A percentile compares a stretch with the other conserved stretches of the same genome.
These are phyloP conservation scores for Phaeophleospora eucalypticola DNA, from an alignment of 2,329 filamentous ascomycete genomes.

Conservation along the genomic window DNA sequence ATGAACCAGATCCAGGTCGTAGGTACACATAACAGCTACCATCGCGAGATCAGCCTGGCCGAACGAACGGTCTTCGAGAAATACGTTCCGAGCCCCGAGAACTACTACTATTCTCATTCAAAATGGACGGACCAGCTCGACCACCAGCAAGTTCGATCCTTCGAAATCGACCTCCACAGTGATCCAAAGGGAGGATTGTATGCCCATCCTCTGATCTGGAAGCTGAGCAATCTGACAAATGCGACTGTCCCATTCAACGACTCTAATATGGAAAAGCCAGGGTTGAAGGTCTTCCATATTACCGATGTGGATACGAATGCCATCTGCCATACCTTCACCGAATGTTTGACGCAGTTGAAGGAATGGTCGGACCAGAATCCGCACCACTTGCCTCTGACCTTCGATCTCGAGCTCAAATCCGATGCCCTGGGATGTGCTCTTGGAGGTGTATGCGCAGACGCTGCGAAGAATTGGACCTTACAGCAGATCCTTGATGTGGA, in stretches of 20 bases:
- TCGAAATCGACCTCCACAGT: constrained; percentile 49
- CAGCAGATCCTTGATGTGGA: constrained; percentile 43
- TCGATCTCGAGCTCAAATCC: constrained; percentile 50
- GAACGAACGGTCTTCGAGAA: constrained; percentile 41
- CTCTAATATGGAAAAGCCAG: constrained; percentile 39
- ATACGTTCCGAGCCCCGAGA: constrained; percentile 36
- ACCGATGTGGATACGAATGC: constrained; percentile 47
- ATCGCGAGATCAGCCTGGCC: constrained; percentile 42
- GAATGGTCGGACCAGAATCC: constrained; percentile 44
- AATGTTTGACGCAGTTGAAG: constrained; percentile 43
- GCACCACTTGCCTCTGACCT: constrained; percentile 44
- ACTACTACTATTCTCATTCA: constrained; percentile 49
- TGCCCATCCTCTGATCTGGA: constrained; percentile 43
- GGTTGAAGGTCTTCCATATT: constrained; percentile 51
- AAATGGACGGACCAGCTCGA: constrained; percentile 43
- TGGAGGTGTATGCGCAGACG: constrained; percentile 38
- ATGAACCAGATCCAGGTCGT: constrained; percentile 52
- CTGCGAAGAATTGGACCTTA: constrained; percentile 44
- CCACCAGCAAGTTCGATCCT: constrained; percentile 45
- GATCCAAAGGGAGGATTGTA: constrained; percentile 49
- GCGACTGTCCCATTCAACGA: constrained; percentile 37
- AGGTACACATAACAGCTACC: constrained; percentile 52
- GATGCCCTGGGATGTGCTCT: constrained; percentile 33
- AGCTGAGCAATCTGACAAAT: constrained; percentile 37
- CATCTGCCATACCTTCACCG: constrained; percentile 45